phyloP scores from a whole-genome alignment of 73 alveolate species.

The Blepharisma stoltei region DNA sequence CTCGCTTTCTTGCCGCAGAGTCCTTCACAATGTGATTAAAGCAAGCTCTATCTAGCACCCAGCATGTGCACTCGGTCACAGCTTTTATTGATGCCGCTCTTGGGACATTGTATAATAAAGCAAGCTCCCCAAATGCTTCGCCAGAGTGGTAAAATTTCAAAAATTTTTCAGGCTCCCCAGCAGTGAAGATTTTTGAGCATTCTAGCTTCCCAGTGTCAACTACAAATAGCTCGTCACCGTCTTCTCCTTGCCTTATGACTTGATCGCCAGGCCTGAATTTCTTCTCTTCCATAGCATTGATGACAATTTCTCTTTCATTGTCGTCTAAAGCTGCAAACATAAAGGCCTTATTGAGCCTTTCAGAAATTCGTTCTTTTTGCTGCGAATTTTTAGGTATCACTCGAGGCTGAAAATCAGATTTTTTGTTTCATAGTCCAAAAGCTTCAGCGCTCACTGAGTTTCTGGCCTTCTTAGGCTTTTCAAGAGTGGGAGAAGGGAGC shows the following conservation, averaged over 20 bases:
- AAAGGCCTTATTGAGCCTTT: slow-evolving; percentile 55
- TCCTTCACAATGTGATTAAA: slow-evolving; percentile 87
- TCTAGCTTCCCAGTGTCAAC: slow-evolving; percentile 72
- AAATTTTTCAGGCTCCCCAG: slow-evolving; percentile 55
- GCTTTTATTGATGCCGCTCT: slow-evolving; percentile 68
- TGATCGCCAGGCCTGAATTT: slow-evolving; percentile 37
- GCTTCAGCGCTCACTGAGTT: slow-evolving; percentile 94
- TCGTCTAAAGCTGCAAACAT: slow-evolving; percentile 56
- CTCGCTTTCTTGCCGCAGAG: slow-evolving; percentile 91
- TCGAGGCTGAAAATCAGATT: slow-evolving; percentile 79
- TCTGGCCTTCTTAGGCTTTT: slow-evolving; percentile 37
- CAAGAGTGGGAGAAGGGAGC: slow-evolving; percentile 12
- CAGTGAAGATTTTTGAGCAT: slow-evolving; percentile 71
- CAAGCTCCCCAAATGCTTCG: slow-evolving; percentile 82
- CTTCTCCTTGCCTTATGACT: slow-evolving; percentile 47
- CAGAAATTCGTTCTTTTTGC: slow-evolving; percentile 50
- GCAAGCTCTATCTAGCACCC: slow-evolving; percentile 93
- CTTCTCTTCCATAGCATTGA: slow-evolving; percentile 57
- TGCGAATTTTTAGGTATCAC: slow-evolving; percentile 79
- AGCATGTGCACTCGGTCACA: slow-evolving; percentile 55
- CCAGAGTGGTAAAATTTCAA: slow-evolving; percentile 64
- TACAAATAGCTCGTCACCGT: slow-evolving; percentile 52
- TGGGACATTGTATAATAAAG: slow-evolving; percentile 76
- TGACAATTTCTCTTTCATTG: slow-evolving; percentile 68
- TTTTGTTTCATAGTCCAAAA: slow-evolving; percentile 87